Evolutionary conservation across 768 basidiomycete species (phyloP).

Genomic region (Mycena rosella): DNA sequence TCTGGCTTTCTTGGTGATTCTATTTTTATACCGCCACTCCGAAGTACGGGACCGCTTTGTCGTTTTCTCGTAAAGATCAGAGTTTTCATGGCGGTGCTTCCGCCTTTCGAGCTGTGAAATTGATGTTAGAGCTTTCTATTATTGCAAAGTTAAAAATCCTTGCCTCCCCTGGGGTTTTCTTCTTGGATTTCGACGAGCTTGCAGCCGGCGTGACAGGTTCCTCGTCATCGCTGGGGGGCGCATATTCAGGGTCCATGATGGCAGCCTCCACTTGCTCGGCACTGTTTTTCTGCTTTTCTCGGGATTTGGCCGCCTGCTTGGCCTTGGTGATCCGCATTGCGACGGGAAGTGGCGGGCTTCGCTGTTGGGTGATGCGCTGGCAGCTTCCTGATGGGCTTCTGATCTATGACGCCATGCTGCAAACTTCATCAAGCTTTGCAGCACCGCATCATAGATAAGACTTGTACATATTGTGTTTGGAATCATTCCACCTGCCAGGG

Average conservation of each 20-base stretch:
- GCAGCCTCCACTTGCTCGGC: constrained; percentile 10
- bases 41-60: constrained; percentile 20
- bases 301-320: constrained; percentile 18
- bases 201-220: not conserved
- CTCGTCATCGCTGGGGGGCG: constrained; percentile 8
- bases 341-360: constrained; percentile 2
- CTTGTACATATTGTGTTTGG: too few relatives aligned
- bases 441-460: too few relatives aligned
- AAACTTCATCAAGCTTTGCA: too few relatives aligned
- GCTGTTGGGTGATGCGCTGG: not conserved
- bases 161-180: constrained; percentile 16
- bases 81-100: constrained; percentile 16
- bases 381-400: not conserved
- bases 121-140: not conserved
- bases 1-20: constrained; percentile 18
- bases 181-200: constrained; percentile 7
- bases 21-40: constrained; percentile 17
- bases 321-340: constrained; percentile 16
- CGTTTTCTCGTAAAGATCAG: constrained; percentile 19
- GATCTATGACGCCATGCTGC: not conserved
- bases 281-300: constrained; percentile 20
- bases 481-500: not conserved
- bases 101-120: constrained; percentile 8
- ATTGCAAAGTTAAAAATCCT: not conserved
- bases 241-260: constrained; percentile 11